phyloP scores from a whole-genome alignment of 108 stramenopile genomes.

The Chaetoceros tenuissimus region DNA sequence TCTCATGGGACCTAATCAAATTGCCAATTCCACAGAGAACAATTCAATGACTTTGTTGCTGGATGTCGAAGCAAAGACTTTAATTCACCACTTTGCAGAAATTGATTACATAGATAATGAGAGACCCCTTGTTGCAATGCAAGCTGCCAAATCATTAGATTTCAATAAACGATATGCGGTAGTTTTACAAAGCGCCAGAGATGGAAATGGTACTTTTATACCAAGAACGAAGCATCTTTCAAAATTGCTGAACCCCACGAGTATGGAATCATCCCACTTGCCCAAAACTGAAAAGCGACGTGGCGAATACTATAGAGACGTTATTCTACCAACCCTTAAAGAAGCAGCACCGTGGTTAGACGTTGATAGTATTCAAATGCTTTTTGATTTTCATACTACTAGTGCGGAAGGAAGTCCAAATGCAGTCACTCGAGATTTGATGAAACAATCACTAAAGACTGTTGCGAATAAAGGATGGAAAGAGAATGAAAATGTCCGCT shows the following conservation, averaged over 20 bases:
- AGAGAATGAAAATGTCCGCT: slow-evolving; percentile 23
- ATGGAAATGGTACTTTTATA: slow-evolving; percentile 27
- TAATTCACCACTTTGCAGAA: slow-evolving; percentile 66
- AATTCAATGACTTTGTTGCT: slow-evolving; percentile 55
- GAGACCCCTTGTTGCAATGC: slow-evolving; percentile 42
- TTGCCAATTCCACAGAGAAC: slow-evolving; percentile 37
- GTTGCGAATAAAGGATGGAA: slow-evolving; percentile 18
- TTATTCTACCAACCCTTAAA: slow-evolving; percentile 31
- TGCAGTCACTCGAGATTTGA: slow-evolving; percentile 22
- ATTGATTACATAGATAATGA: slow-evolving; percentile 54
- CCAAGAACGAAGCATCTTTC: slow-evolving; percentile 36
- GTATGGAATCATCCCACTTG: neutral
- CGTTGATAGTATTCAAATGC: slow-evolving; percentile 23
- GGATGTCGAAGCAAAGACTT: slow-evolving; percentile 26
- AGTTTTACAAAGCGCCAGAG: slow-evolving; percentile 37
- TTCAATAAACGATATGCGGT: slow-evolving; percentile 65
- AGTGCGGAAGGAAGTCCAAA: slow-evolving; percentile 37
- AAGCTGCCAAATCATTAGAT: slow-evolving; percentile 46
- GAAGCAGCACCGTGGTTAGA: slow-evolving; percentile 35
- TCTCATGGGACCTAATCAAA: slow-evolving; percentile 38
- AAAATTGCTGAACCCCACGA: slow-evolving; percentile 24
- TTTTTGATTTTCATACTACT: slow-evolving; percentile 51
- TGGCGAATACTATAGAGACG: slow-evolving; percentile 10
- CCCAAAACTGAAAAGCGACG: slow-evolving; percentile 8
- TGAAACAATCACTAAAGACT: slow-evolving; percentile 26